A percentile compares a stretch with the other conserved stretches of the same genome.
These are phyloP conservation scores for Podospora didyma DNA, from an alignment of 495 filamentous ascomycete genomes.

Conservation along the genomic window DNA sequence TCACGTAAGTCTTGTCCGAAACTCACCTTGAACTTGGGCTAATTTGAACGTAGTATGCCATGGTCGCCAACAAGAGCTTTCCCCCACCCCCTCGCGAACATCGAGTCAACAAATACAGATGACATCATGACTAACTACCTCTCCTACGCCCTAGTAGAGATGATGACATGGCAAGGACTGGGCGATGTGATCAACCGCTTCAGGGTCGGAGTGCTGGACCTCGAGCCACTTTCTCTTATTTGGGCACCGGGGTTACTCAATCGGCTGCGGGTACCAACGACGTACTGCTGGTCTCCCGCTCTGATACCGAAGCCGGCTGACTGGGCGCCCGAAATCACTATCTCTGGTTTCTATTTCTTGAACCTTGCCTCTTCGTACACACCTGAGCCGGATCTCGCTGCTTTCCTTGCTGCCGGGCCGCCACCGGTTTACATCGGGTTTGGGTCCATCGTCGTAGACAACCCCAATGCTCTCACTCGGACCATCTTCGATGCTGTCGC, in stretches of 20 bases:
- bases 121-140: slow-evolving; percentile 63
- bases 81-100: slow-evolving; percentile 67
- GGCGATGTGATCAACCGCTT: slow-evolving; percentile 67
- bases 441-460: slow-evolving; percentile 76
- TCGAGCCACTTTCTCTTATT: slow-evolving; percentile 58
- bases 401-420: slow-evolving; percentile 56
- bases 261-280: slow-evolving; percentile 58
- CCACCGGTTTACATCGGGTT: slow-evolving; percentile 80
- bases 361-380: slow-evolving; percentile 57
- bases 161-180: slow-evolving; percentile 62
- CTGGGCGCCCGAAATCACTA: slow-evolving; percentile 59
- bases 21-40: background rate
- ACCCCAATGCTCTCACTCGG: slow-evolving; percentile 62
- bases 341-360: slow-evolving; percentile 63
- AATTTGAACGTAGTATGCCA: slow-evolving; percentile 33
- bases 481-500: slow-evolving; percentile 66
- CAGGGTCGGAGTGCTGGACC: slow-evolving; percentile 51
- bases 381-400: slow-evolving; percentile 48
- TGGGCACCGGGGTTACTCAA: slow-evolving; percentile 63
- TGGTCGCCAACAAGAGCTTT: slow-evolving; percentile 63
- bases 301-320: slow-evolving; percentile 63
- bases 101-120: slow-evolving; percentile 57
- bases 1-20: slow-evolving; percentile 30
- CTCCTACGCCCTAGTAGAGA: slow-evolving; percentile 66
- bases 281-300: slow-evolving; percentile 64